phyloP scores from a whole-genome alignment of 169 alveolate genomes.

The Cryptosporidium tyzzeri region DNA sequence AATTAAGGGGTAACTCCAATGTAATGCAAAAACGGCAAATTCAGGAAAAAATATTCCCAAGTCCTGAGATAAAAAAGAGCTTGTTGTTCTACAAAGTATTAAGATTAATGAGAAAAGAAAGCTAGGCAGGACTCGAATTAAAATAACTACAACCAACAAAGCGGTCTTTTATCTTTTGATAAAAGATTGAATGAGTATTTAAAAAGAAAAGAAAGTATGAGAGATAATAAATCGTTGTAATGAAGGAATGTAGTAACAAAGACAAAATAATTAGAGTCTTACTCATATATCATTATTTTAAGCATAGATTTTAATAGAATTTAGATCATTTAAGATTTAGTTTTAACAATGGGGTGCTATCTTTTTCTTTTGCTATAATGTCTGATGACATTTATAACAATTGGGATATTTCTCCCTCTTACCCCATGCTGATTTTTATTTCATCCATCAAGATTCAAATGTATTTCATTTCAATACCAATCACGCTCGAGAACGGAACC shows the following conservation, averaged over 20 bases:
- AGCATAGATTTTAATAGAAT: constrained; percentile 8
- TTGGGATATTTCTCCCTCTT: neutral
- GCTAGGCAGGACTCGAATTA: neutral
- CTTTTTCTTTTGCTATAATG: neutral
- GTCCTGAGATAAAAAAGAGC: neutral
- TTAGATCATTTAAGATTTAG: constrained; percentile 6
- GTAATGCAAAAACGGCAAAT: neutral
- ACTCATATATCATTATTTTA: neutral
- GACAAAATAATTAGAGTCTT: neutral
- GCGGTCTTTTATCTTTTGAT: neutral
- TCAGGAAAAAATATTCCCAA: neutral
- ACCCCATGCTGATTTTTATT: neutral
- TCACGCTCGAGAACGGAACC: constrained; percentile 1
- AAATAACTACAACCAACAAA: no score
- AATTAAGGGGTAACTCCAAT: neutral
- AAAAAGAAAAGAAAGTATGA: neutral
- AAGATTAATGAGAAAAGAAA: neutral
- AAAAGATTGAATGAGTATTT: neutral
- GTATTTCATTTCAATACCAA: neutral
- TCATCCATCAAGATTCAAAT: no score
- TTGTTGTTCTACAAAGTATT: no score
- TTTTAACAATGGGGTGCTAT: neutral
- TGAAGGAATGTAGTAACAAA: neutral
- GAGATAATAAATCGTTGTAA: neutral
- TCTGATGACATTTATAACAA: neutral